These are phyloP conservation scores for Hanseniaspora jakobsenii DNA, from an alignment of 805 yeast species.

Conservation along the genomic window DNA sequence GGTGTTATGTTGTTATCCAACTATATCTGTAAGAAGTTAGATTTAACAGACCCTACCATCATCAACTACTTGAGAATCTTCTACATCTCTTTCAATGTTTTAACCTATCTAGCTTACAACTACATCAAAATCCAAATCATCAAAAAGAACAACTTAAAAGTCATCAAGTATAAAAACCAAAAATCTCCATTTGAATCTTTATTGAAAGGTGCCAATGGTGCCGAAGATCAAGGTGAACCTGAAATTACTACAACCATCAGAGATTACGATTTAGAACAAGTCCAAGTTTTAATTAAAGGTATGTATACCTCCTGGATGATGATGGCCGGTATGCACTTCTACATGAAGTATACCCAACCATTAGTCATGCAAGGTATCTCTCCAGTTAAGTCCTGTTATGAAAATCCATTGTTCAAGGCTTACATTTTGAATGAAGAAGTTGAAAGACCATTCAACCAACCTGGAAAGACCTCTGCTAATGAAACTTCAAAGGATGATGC, in stretches of 20 bases:
- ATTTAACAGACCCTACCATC: conserved; percentile 71
- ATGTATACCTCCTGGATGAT: conserved; percentile 81
- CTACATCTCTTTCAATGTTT: conserved; percentile 53
- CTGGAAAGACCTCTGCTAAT: no score
- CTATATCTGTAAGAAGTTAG: conserved; percentile 83
- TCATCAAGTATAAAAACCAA: conserved; percentile 81
- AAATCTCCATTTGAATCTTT: conserved; percentile 51
- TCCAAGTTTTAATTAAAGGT: conserved; percentile 66
- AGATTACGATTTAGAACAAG: conserved; percentile 87
- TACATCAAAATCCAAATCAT: conserved; percentile 48
- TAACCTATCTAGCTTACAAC: conserved; percentile 56
- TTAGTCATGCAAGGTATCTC: conserved; percentile 87
- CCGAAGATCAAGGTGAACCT: conserved; percentile 53
- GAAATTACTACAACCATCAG: conserved; percentile 82
- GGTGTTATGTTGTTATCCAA: conserved; percentile 89
- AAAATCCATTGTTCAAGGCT: conserved; percentile 80
- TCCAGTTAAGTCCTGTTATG: conserved; percentile 80
- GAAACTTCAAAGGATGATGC: conserved; percentile 50
- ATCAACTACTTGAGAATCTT: conserved; percentile 63
- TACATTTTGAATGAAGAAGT: conserved; percentile 73
- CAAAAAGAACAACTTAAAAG: conserved; percentile 77
- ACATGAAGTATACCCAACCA: conserved; percentile 96
- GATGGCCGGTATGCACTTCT: conserved; percentile 97
- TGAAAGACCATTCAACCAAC: conserved; percentile 74
- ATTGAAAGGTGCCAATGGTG: conserved; percentile 44